Evolutionary conservation across 805 yeast species (phyloP).

Genomic region (Yamadazyma olivae): DNA sequence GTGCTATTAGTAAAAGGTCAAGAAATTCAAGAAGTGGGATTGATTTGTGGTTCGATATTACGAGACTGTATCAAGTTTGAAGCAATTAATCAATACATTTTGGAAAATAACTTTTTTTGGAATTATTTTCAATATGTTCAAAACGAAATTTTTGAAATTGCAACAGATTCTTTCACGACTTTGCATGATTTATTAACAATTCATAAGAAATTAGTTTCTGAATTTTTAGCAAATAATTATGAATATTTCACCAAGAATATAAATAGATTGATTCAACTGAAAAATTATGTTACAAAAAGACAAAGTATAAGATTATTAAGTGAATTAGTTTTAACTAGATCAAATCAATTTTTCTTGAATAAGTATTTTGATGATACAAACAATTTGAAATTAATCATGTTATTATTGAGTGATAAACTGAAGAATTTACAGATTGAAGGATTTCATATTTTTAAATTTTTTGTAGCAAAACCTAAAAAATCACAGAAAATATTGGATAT

Average conservation of each 20-base stretch:
- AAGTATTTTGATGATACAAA: conserved; percentile 77
- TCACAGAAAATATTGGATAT: conserved; percentile 77
- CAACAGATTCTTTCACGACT: conserved; percentile 86
- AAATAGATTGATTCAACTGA: conserved; percentile 68
- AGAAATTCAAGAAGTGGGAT: conserved; percentile 68
- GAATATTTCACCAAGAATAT: conserved; percentile 58
- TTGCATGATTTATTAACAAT: conserved; percentile 63
- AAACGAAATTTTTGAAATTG: conserved; percentile 77
- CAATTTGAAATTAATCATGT: conserved; percentile 84
- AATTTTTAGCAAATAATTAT: conserved; percentile 61
- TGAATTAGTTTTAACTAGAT: conserved; percentile 65
- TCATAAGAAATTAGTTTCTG: conserved; percentile 68
- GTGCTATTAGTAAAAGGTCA: conserved; percentile 65
- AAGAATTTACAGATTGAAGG: conserved; percentile 88
- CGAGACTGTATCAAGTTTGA: conserved; percentile 85
- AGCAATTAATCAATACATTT: conserved; percentile 55
- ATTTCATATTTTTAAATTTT: conserved; percentile 88
- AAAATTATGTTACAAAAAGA: conserved; percentile 88
- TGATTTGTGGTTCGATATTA: conserved; percentile 72
- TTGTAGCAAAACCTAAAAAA: conserved; percentile 94
- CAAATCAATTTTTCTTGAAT: conserved; percentile 70
- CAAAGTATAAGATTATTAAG: conserved; percentile 79
- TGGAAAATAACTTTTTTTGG: conserved; percentile 71
- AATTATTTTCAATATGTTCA: conserved; percentile 75
- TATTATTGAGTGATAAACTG: conserved; percentile 80